These are phyloP conservation scores for Eimeria nieschulzi DNA, from an alignment of 169 alveolate genomes.

Conservation along the genomic window DNA sequence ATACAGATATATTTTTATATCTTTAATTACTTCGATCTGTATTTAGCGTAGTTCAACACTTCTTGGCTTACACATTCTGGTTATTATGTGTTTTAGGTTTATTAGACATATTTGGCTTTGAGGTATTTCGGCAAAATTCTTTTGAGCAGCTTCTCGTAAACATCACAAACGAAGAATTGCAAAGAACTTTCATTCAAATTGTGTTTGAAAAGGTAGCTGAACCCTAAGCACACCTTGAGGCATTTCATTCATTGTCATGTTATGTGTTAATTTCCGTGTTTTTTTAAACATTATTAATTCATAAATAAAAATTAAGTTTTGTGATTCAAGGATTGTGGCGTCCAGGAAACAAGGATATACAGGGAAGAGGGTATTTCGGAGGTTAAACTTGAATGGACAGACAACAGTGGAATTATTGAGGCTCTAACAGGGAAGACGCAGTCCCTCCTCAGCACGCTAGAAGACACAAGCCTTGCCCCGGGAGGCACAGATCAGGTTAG, in stretches of 20 bases:
- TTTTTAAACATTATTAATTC: too few species aligned
- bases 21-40: not conserved
- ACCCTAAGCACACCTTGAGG: not conserved
- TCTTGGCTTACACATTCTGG: not conserved
- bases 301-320: not conserved
- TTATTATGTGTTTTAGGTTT: conserved; percentile 85
- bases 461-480: conserved; percentile 92
- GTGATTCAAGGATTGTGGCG: not conserved
- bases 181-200: conserved; percentile 91
- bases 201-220: conserved; percentile 92
- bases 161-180: conserved; percentile 98
- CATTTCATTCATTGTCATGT: not conserved
- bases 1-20: too few species aligned
- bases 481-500: conserved; percentile 89
- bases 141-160: conserved; percentile 97
- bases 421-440: conserved; percentile 70
- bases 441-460: conserved; percentile 87
- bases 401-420: not conserved
- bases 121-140: conserved; percentile 94
- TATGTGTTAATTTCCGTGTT: too few species aligned
- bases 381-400: conserved; percentile 17
- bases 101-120: conserved; percentile 98
- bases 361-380: conserved; percentile 84
- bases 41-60: not conserved
- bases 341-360: conserved; percentile 84